Evolutionary conservation across 805 yeast species (phyloP), one percentile per base, ranked within the genome.

Genomic region (Wickerhamiella siamensis): DNA sequence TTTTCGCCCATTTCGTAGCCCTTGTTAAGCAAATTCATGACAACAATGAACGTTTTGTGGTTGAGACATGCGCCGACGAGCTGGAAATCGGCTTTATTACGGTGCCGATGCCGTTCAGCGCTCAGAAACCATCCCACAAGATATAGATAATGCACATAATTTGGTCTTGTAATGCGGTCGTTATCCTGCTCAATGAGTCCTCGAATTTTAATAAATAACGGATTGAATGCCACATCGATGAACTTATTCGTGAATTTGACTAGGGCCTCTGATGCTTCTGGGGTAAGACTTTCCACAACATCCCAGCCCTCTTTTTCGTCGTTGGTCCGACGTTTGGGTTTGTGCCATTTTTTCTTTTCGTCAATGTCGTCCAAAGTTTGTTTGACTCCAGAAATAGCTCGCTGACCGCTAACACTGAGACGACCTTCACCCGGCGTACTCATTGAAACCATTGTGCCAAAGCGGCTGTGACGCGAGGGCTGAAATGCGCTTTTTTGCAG

Each of bases 391-490:
- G 65, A 50, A 3, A 80, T 52, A 3, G 77, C 83, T 22, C 72
- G 71, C 49, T 82, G 87, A 2, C 94, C 91, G 2, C 91, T 70
- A 1, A 84, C 70, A 4, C 83, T 72, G 16, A 81, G 59, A 22
- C 81, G 65, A 3, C 64, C 67, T 22, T 75, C 66, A 41, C 77
- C 76, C 19, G 70, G 68, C 16, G 79, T 72, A 45, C 78, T 75
- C 24, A 88, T 66, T 2, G 94, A 77, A 9, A 86, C 59, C 47
- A 87, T 63, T 0, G 96, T 77, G 1, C 98, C 98, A 63, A 88
- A 88, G 40, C 94, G 69, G 2, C 91, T 87, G 56, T 88, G 98
- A 37, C 98, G 70, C 1, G 83, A 69, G 61, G 57, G 69, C 71
- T 22, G 66, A 64, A 38, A 75, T 67, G 27, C 58, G 2, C 44